Evolutionary conservation across 371 early-diverging fungal genomes (phyloP).

Genomic region (Mortierella sp.): DNA sequence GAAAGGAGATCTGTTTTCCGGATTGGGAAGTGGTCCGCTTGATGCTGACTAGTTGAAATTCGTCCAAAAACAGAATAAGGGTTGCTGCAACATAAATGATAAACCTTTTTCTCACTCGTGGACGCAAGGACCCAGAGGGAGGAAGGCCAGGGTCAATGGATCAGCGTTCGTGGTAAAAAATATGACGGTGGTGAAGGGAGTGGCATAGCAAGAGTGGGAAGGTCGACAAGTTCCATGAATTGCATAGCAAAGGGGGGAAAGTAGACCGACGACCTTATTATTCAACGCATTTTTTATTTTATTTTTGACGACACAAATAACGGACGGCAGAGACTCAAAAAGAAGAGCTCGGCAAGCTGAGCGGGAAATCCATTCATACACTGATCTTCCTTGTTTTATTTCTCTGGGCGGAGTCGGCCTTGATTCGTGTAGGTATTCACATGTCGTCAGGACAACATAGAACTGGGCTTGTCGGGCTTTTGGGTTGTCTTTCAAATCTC

Average conservation of each 20-base stretch:
- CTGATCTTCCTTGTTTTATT: not conserved
- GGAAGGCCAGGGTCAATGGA: not conserved
- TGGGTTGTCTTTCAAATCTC: slow-evolving; percentile 2
- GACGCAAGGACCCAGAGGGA: not conserved
- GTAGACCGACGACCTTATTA: too few species aligned
- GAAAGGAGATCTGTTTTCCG: not conserved
- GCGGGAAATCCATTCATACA: slow-evolving; percentile 9
- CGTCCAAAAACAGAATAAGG: not conserved
- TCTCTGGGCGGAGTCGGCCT: slow-evolving; percentile 17
- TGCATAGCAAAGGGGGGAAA: too few species aligned
- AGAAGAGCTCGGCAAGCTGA: slow-evolving; percentile 2
- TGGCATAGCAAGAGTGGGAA: too few species aligned
- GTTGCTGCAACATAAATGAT: not conserved
- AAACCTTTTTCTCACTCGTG: not conserved
- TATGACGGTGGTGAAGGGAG: too few species aligned
- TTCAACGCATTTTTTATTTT: too few species aligned
- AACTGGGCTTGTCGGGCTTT: not conserved
- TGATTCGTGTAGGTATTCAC: slow-evolving; percentile 13
- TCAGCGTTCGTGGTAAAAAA: too few species aligned
- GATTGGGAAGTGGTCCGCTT: not conserved
- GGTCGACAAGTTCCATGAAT: too few species aligned
- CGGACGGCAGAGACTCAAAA: not conserved
- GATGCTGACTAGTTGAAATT: not conserved
- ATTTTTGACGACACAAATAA: not conserved
- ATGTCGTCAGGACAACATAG: not conserved